phyloP scores from a whole-genome alignment of 192 early-diverging fungal genomes.

The Backusella australiensis region DNA sequence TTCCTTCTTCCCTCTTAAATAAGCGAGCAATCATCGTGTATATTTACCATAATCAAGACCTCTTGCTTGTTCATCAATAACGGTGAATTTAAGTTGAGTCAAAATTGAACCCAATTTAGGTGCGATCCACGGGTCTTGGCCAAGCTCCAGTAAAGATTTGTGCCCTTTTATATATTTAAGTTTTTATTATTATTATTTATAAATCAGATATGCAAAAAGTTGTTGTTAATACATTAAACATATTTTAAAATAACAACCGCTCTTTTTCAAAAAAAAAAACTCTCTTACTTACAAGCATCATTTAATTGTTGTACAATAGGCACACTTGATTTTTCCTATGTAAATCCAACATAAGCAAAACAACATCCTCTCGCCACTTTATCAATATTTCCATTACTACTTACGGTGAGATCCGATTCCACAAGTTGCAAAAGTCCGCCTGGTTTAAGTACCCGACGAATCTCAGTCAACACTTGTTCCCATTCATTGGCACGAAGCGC shows the following conservation, averaged over 20 bases:
- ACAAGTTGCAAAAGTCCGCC: conserved; percentile 30
- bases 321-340: conserved; percentile 8
- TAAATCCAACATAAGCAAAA: neutral
- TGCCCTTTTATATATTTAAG: conserved; percentile 7
- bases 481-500: conserved; percentile 27
- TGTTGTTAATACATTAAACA: neutral
- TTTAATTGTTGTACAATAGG: conserved; percentile 11
- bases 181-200: neutral
- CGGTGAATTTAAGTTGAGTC: neutral
- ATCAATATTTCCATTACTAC: neutral
- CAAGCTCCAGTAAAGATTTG: conserved; percentile 7
- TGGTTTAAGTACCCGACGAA: conserved; percentile 31
- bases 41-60: conserved; percentile 12
- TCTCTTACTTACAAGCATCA: conserved; percentile 13
- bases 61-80: conserved; percentile 10
- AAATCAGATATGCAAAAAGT: neutral
- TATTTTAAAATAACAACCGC: neutral
- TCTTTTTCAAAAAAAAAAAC: conserved; percentile 1
- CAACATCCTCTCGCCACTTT: neutral
- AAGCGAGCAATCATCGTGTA: neutral
- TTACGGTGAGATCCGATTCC: conserved; percentile 20
- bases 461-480: conserved; percentile 20
- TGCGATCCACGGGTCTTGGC: conserved; percentile 22
- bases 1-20: neutral
- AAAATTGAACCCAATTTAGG: conserved; percentile 12